Conservation (phyloP, 2,329 filamentous ascomycete species). For the Penicillium sp. region DNA sequence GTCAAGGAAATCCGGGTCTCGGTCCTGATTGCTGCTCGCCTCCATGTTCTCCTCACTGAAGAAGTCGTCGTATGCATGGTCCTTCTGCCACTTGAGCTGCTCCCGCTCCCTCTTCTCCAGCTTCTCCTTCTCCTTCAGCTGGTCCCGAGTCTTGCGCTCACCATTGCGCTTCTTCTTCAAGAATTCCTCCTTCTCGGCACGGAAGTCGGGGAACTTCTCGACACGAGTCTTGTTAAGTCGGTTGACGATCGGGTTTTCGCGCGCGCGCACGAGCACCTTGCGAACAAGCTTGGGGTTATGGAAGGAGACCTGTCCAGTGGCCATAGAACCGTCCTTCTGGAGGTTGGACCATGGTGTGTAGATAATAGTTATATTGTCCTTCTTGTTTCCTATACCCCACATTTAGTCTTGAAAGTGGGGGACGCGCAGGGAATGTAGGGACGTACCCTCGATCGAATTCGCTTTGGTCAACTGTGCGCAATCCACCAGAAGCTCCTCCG, state of each 20-base stretch:
- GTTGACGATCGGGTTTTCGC: constrained; percentile 91
- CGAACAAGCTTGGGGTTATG: constrained; percentile 83
- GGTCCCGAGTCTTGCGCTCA: constrained; percentile 53
- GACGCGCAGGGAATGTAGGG: constrained; percentile 5
- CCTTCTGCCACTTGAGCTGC: constrained; percentile 89
- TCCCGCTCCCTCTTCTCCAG: constrained; percentile 69
- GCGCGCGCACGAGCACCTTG: constrained; percentile 72
- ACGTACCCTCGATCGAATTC: constrained; percentile 89
- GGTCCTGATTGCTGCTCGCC: constrained; percentile 79
- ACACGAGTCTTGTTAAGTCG: constrained; percentile 96
- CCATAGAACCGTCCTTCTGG: constrained; percentile 94
- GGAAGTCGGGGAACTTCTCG: constrained; percentile 82
- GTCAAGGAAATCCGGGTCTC: constrained; percentile 71
- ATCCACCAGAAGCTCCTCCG: constrained; percentile 72
- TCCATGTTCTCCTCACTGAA: constrained; percentile 81
- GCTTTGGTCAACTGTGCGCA: constrained; percentile 98
- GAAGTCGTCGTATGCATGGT: constrained; percentile 95
- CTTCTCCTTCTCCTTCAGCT: constrained; percentile 43
- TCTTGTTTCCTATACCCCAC: constrained; percentile 76
- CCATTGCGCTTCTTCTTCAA: constrained; percentile 69
- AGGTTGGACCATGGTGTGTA: constrained; percentile 98
- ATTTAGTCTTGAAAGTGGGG: background rate
- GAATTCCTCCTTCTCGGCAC: constrained; percentile 76
- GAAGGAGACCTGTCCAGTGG: constrained; percentile 90
- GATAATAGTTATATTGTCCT: constrained; percentile 93